Percentiles rank a stretch among this genome's conserved stretches.
These are phyloP conservation scores for Phytophthora meadii DNA, from an alignment of 352 stramenopile genomes.

Conservation along the genomic window DNA sequence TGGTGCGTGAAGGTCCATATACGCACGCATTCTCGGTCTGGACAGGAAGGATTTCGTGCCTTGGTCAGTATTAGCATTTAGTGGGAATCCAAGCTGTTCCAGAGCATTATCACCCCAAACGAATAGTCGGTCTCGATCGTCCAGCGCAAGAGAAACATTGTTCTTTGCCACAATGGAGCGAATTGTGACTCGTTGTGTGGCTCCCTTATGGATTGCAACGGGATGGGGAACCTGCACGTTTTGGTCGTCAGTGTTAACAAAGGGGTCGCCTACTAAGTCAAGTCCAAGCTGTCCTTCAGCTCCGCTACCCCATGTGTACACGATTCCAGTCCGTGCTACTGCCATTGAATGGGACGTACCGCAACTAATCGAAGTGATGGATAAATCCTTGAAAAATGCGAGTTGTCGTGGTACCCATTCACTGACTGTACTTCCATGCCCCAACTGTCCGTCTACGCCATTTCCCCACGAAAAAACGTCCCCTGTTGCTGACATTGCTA, in stretches of 20 bases:
- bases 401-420: constrained; percentile 70
- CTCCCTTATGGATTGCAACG: constrained; percentile 25
- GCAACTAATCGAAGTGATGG: constrained; percentile 40
- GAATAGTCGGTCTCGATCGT: constrained; percentile 60
- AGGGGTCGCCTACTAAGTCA: constrained; percentile 8
- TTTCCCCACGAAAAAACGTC: constrained; percentile 77
- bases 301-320: constrained; percentile 69
- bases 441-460: constrained; percentile 63
- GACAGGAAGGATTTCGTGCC: constrained; percentile 21
- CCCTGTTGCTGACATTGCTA: constrained; percentile 53
- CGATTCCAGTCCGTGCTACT: constrained; percentile 47
- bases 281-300: constrained; percentile 60
- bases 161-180: constrained; percentile 42
- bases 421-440: constrained; percentile 51
- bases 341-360: constrained; percentile 59
- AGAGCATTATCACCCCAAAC: constrained; percentile 56
- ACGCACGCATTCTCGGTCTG: constrained; percentile 49
- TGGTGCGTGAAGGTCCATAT: constrained; percentile 47
- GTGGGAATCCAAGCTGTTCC: constrained; percentile 43
- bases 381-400: constrained; percentile 47
- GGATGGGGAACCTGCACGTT: constrained; percentile 20
- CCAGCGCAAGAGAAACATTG: constrained; percentile 45
- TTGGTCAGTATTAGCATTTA: constrained; percentile 5
- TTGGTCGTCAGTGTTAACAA: constrained; percentile 8
- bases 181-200: constrained; percentile 38